Base-by-base conservation (phyloP, 345 rosid species). In the Jatropha curcas region DNA sequence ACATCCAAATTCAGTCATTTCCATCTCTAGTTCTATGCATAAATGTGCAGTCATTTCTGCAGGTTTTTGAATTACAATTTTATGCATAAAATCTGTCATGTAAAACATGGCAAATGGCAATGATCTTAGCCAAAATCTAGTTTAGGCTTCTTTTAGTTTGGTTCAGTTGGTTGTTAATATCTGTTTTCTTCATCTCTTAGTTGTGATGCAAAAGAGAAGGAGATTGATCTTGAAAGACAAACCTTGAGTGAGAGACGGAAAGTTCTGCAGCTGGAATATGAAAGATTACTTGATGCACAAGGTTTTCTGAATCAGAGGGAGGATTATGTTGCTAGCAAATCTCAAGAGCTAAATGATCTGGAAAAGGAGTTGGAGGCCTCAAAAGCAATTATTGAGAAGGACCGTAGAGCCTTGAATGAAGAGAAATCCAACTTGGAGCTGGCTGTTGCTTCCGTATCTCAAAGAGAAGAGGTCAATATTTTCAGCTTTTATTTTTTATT, bases 171-270 rank as follows among this genome's bases (percentile, higher is more conserved):
- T 60, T 67, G 43, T 14, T 64, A 65, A 71, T 24, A 12, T 76
- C 4, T 75, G 30, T 78, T 67, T 27, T 10, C 67, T 67, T 60
- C 67, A 24, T 74, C 60, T 51, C 45, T 41, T 78, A 95, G 99
- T 72, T 92, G 94, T 82, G 97, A 90, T 77, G 85, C 88, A 46
- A 95, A 87, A 79, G 99, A 91, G 74, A 87, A 81, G 67, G 98
- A 88, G 72, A 78, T 88, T 20, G 60, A 59, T 61, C 81, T 75
- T 31, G 97, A 91, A 82, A 88, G 96, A 69, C 88, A 86, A 74
- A 82, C 83, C 25, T 75, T 92, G 73, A 83, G 82, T 71, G 98
- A 95, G 78, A 88, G 99, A 72, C 88, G 81, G 75, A 87, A 86
- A 80, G 76, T 67, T 74, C 73, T 95, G 84, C 92, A 89, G 77